These are phyloP conservation scores for Phoma sp. DNA, from an alignment of 2,329 filamentous ascomycete species.

Conservation along the genomic window DNA sequence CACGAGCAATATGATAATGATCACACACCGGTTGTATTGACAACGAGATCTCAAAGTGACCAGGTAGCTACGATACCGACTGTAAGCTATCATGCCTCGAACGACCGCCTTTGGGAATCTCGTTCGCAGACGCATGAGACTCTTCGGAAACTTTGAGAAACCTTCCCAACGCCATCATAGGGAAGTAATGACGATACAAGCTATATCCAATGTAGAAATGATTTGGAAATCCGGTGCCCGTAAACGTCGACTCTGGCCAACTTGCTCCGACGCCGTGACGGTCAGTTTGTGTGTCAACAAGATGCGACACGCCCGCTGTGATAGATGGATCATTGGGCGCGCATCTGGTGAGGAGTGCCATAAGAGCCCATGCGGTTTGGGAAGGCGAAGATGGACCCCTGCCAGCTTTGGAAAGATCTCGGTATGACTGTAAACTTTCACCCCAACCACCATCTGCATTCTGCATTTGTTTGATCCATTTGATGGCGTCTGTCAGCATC, in stretches of 20 bases:
- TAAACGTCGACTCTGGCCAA: neutral
- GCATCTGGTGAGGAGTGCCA: neutral
- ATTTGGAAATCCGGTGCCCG: neutral
- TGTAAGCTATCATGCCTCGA: too few relatives aligned
- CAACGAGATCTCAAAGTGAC: too few relatives aligned
- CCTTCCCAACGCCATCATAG: neutral
- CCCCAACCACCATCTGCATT: neutral
- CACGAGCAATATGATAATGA: too few relatives aligned
- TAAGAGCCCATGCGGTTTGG: neutral
- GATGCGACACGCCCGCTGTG: neutral
- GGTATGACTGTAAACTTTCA: neutral
- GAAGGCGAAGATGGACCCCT: neutral
- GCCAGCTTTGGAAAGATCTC: neutral
- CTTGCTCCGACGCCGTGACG: neutral
- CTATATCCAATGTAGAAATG: neutral
- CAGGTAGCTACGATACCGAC: too few relatives aligned
- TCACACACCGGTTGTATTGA: too few relatives aligned
- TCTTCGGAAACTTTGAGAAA: neutral
- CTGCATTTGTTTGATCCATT: neutral
- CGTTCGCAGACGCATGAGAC: too few relatives aligned
- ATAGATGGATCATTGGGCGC: neutral
- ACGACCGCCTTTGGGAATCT: too few relatives aligned
- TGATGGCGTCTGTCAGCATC: neutral
- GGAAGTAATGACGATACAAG: neutral
- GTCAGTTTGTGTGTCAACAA: neutral